Evolutionary conservation across 768 basidiomycete genomes (phyloP).

Genomic region (Mycena kentingensis): DNA sequence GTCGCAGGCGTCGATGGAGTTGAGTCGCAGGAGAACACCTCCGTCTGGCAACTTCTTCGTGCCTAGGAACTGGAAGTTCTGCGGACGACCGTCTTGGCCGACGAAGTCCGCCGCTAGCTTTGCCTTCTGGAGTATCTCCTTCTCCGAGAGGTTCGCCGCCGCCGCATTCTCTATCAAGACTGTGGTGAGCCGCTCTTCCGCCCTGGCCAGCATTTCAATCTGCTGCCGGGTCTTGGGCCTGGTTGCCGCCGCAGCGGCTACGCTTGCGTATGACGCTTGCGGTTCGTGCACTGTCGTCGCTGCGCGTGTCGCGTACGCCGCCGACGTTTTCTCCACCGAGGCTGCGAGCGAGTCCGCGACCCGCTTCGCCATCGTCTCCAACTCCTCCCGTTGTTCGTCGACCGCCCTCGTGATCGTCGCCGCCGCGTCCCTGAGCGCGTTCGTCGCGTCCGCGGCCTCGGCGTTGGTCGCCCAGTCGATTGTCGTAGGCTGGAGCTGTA

Average conservation of each 20-base stretch:
- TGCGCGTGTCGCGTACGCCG: too few relatives aligned
- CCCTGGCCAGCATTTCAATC: too few relatives aligned
- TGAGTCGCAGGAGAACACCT: not conserved
- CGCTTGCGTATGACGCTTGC: too few relatives aligned
- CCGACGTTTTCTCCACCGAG: not conserved
- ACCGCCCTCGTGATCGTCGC: not conserved
- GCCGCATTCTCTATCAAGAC: too few relatives aligned
- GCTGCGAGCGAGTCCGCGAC: too few relatives aligned
- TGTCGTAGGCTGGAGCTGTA: too few relatives aligned
- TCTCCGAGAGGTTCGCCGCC: constrained; percentile 4
- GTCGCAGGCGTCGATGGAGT: not conserved
- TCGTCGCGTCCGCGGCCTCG: too few relatives aligned
- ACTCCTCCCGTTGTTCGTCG: not conserved
- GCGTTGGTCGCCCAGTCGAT: too few relatives aligned
- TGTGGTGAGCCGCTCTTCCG: too few relatives aligned
- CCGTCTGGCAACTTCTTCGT: constrained; percentile 12
- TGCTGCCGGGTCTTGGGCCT: too few relatives aligned
- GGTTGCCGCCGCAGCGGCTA: too few relatives aligned
- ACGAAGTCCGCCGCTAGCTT: not conserved
- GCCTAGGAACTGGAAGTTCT: constrained; percentile 3
- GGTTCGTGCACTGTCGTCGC: too few relatives aligned
- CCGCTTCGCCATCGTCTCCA: not conserved
- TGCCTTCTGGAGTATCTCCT: constrained; percentile 19
- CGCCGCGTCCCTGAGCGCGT: not conserved
- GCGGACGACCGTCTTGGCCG: not conserved